Percentiles rank a stretch among this genome's conserved stretches.
Conservation (phyloP, 2,329 filamentous ascomycete genomes). For the Thielaviopsis euricoi region DNA sequence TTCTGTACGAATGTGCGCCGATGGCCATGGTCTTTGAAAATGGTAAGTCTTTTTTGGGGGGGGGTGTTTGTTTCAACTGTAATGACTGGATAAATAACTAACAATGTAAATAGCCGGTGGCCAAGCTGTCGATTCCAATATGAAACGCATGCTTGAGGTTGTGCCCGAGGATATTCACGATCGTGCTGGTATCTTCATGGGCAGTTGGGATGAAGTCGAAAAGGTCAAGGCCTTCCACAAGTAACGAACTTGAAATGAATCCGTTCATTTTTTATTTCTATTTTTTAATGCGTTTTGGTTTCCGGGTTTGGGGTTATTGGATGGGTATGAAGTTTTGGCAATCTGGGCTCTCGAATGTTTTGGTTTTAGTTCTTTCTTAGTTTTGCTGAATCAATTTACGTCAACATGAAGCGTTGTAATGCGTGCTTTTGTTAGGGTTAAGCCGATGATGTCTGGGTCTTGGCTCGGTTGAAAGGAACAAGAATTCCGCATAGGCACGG, state of each 20-base stretch:
- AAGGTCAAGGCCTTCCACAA: slow-evolving; percentile 80
- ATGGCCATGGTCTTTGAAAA: slow-evolving; percentile 99
- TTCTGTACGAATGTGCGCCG: slow-evolving; percentile 93
- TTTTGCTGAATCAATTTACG: neutral
- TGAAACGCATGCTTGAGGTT: slow-evolving; percentile 79
- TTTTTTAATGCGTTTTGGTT: neutral
- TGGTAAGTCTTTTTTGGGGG: slow-evolving; percentile 44
- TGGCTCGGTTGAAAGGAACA: neutral
- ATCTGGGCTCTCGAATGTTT: neutral
- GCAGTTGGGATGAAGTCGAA: slow-evolving; percentile 86
- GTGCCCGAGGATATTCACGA: slow-evolving; percentile 90
- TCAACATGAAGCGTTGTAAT: neutral
- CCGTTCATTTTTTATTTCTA: neutral
- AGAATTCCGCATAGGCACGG: neutral
- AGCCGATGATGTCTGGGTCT: neutral
- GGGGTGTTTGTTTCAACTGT: neutral
- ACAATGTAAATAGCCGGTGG: slow-evolving; percentile 53
- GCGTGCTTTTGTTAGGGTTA: neutral
- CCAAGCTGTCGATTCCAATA: slow-evolving; percentile 78
- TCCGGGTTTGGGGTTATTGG: neutral
- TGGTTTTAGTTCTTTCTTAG: neutral
- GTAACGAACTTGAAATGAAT: slow-evolving; percentile 11
- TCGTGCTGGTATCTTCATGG: slow-evolving; percentile 87
- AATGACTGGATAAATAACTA: slow-evolving; percentile 16
- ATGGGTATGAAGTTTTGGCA: neutral